Evolutionary conservation across 139 green algal genomes (phyloP).

Genomic region (Cymbomonas tetramitiformis): DNA sequence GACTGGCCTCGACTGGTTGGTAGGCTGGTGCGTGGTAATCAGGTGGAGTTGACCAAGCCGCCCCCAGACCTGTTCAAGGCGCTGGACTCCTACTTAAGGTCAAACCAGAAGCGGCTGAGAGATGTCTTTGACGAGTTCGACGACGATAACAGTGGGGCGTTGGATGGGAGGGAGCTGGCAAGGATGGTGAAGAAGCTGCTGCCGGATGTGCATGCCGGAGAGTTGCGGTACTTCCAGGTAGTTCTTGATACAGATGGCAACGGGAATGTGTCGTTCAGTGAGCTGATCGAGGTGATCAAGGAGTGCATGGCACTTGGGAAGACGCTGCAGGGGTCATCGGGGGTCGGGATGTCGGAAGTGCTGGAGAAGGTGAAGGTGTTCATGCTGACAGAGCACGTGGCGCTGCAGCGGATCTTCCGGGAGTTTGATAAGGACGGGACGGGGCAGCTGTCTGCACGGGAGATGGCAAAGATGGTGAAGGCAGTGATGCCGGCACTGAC

Average conservation of each 20-base stretch:
- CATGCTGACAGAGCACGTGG: background rate
- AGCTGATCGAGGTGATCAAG: conserved; percentile 20
- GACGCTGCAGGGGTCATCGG: background rate
- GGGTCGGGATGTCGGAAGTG: no score
- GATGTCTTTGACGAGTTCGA: conserved; percentile 26
- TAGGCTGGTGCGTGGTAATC: background rate
- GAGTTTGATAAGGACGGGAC: background rate
- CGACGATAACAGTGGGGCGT: conserved; percentile 14
- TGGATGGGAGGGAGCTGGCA: conserved; percentile 24
- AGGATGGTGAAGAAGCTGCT: conserved; percentile 23
- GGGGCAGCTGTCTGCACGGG: background rate
- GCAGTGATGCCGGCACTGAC: background rate
- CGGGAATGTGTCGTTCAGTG: conserved; percentile 23
- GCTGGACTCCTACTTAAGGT: conserved; percentile 26
- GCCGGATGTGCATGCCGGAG: conserved; percentile 4
- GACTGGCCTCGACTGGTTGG: background rate
- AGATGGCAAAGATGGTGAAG: background rate
- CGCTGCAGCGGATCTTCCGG: background rate
- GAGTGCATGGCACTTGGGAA: background rate
- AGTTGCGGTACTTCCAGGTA: conserved; percentile 29
- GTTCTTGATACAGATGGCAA: conserved; percentile 35
- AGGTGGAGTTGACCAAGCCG: background rate
- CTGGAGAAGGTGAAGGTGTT: no score
- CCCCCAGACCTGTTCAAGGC: conserved; percentile 24
- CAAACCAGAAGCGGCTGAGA: conserved; percentile 11